Base-by-base conservation (phyloP, 768 basidiomycete genomes). In the Xerocomellus amylosporus region DNA sequence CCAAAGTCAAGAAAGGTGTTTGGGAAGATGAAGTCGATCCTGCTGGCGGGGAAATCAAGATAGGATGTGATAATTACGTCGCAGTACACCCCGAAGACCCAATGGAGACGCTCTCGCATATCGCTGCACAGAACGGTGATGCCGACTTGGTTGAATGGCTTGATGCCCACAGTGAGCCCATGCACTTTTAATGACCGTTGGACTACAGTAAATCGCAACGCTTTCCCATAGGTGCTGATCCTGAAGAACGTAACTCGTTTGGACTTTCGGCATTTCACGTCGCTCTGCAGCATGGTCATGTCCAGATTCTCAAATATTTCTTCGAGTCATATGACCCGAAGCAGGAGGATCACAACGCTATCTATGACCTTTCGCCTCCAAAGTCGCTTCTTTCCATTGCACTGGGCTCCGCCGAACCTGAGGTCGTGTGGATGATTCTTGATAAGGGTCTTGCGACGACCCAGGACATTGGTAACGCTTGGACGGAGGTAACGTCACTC, bases 11-110 rank as follows among this genome's bases (percentile, higher is more conserved):
- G 72, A 79, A 81, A 58, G 83, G 82, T 28, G 70, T 90, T 20
- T 88, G 81, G 79, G 87, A 88, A 71, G 78, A 86, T 42, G 70
- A 72, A 31, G 85, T 90, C 53, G 87, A 89, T 68, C 83, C 86
- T 38, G 76, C 82, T 9, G 88, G 88, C 45, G 85, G 86, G 30
- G 88, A 90, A 73, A 70, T 85, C 50, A 83, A 81, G 62, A 60
- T 67, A 49, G 83, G 82, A 20, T 79, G 79, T 59, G 78, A 80
- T 42, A 74, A 73, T 48, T 83, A 83, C 60, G 75, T 82, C 43
- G 68, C 75, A 55, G 57, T 37, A 12, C 56, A 58, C 5, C 81
- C 82, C 12, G 61, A 74, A 53, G 87, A 89, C 69, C 75, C 74
- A n/a, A 71, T 74, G 58, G 84, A 90, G 70, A 87, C 87, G 37